Percentiles rank a stretch among this genome's conserved stretches.
Evolutionary conservation across 805 yeast genomes (phyloP).

Genomic region (Hanseniaspora lachancei): DNA sequence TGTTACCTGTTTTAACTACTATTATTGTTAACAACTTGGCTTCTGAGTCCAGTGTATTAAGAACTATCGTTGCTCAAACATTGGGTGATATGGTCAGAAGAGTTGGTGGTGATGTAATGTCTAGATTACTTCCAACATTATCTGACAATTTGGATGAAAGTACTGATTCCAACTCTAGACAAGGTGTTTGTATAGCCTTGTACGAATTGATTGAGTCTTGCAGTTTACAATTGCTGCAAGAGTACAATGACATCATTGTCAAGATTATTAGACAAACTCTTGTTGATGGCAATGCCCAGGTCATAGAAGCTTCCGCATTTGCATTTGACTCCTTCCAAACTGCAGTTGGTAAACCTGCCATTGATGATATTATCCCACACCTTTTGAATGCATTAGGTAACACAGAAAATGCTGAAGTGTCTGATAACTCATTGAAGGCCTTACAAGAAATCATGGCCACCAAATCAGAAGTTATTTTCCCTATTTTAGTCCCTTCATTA

Average conservation of each 20-base stretch:
- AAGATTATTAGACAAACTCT: constrained; percentile 65
- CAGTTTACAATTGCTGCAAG: constrained; percentile 42
- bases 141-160: constrained; percentile 47
- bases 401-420: constrained; percentile 29
- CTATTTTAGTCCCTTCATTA: constrained; percentile 76
- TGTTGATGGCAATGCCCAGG: constrained; percentile 57
- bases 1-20: constrained; percentile 67
- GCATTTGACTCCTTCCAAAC: constrained; percentile 83
- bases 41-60: constrained; percentile 61
- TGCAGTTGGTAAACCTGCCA: constrained; percentile 67
- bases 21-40: constrained; percentile 75
- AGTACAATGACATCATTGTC: constrained; percentile 58
- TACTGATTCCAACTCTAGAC: constrained; percentile 69
- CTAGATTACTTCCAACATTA: constrained; percentile 74
- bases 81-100: constrained; percentile 90
- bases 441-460: constrained; percentile 84
- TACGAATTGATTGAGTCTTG: constrained; percentile 74
- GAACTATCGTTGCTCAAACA: constrained; percentile 83
- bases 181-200: constrained; percentile 92
- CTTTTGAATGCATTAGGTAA: constrained; percentile 56
- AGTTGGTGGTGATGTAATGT: constrained; percentile 77
- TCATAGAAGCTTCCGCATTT: constrained; percentile 80
- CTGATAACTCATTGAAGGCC: constrained; percentile 73
- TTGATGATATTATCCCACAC: constrained; percentile 79
- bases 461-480: constrained; percentile 83